Evolutionary conservation across 495 filamentous ascomycete genomes (phyloP).

Genomic region (Hyaloscypha variabilis): DNA sequence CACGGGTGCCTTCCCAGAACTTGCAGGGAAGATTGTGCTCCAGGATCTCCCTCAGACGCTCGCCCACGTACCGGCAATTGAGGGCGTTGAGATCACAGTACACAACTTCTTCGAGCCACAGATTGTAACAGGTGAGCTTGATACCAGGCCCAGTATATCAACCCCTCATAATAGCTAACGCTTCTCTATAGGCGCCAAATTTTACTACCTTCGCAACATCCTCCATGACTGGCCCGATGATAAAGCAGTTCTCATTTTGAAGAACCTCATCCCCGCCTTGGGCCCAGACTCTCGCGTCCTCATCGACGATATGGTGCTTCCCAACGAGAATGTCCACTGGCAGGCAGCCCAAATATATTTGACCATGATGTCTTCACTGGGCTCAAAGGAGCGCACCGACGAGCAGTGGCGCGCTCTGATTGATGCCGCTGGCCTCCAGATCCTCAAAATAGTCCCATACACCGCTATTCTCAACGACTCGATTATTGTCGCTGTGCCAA

Average conservation of each 20-base stretch:
- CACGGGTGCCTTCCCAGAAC: conserved; percentile 12
- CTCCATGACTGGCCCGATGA: conserved; percentile 35
- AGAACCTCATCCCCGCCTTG: conserved; percentile 37
- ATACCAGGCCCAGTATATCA: not conserved
- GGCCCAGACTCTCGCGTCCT: conserved; percentile 9
- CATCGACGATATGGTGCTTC: not conserved
- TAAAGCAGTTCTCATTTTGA: conserved; percentile 23
- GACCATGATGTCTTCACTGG: conserved; percentile 35
- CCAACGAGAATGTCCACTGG: not conserved
- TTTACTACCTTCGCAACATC: conserved; percentile 37
- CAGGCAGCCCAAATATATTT: not conserved
- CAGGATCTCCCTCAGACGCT: conserved; percentile 53
- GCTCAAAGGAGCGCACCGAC: conserved; percentile 21
- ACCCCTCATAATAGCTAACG: not conserved
- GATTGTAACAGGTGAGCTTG: conserved; percentile 38
- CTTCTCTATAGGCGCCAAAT: conserved; percentile 30
- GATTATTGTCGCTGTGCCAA: too few species aligned
- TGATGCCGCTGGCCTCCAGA: not conserved
- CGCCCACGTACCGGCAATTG: conserved; percentile 5
- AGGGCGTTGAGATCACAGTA: conserved; percentile 43
- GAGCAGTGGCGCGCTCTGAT: not conserved
- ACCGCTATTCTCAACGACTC: too few species aligned
- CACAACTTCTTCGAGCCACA: conserved; percentile 56
- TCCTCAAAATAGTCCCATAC: too few species aligned
- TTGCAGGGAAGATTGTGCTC: conserved; percentile 40